Evolutionary conservation across 2,329 filamentous ascomycete species (phyloP).

Genomic region (Aspergillus sp.): DNA sequence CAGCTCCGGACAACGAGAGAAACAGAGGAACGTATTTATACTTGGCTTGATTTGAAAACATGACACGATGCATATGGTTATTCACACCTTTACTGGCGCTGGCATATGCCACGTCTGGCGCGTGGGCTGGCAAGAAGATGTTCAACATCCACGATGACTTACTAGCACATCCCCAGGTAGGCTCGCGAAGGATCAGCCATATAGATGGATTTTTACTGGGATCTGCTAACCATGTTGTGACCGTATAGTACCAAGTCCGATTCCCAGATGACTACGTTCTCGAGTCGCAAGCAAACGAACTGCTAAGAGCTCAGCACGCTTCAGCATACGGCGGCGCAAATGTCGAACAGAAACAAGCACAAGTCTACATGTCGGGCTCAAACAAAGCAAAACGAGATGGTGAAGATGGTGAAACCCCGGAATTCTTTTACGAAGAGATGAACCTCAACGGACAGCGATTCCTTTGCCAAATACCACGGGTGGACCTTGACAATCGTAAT

Average conservation of each 20-base stretch:
- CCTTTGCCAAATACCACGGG: slow-evolving; percentile 74
- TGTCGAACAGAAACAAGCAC: slow-evolving; percentile 16
- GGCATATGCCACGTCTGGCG: slow-evolving; percentile 25
- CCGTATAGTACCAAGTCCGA: slow-evolving; percentile 67
- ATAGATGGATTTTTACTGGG: too few relatives aligned
- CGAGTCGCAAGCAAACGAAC: slow-evolving; percentile 60
- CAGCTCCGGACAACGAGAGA: background rate
- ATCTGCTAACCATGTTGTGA: background rate
- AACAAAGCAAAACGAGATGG: slow-evolving; percentile 47
- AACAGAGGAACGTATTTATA: background rate
- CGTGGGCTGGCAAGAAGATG: slow-evolving; percentile 48
- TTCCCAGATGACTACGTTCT: slow-evolving; percentile 68
- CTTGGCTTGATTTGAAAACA: background rate
- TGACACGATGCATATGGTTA: slow-evolving; percentile 1
- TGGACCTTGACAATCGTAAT: slow-evolving; percentile 57
- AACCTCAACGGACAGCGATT: slow-evolving; percentile 63
- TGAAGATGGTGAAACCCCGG: slow-evolving; percentile 5
- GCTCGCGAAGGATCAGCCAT: slow-evolving; percentile 8
- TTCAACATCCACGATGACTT: slow-evolving; percentile 89
- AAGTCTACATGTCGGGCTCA: slow-evolving; percentile 17
- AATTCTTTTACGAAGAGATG: slow-evolving; percentile 62
- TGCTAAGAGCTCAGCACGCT: slow-evolving; percentile 33
- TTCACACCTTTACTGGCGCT: slow-evolving; percentile 26
- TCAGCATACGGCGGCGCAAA: slow-evolving; percentile 9
- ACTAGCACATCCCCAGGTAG: slow-evolving; percentile 77